Evolutionary conservation across 1,284 basidiomycete genomes (phyloP).

Genomic region (Phellinidium pouzarii): DNA sequence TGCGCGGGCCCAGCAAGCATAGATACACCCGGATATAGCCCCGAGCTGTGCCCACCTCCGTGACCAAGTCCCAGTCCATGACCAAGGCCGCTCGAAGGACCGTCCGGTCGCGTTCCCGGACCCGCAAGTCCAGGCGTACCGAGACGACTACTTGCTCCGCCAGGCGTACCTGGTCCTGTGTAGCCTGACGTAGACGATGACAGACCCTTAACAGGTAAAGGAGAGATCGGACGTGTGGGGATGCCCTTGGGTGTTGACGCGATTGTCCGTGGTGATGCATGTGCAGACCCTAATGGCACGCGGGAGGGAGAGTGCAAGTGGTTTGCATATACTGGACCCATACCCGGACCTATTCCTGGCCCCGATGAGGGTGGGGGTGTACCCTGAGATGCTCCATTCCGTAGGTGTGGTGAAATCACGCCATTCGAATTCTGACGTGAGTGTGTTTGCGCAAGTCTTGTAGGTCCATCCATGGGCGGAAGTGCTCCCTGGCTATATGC

Average conservation of each 20-base stretch:
- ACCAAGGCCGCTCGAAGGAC: slow-evolving; percentile 3
- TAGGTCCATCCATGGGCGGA: neutral
- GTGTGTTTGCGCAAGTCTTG: slow-evolving; percentile 2
- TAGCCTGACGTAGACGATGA: neutral
- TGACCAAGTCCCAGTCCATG: slow-evolving; percentile 2
- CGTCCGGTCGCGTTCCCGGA: slow-evolving; percentile 17
- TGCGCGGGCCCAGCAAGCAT: slow-evolving; percentile 15
- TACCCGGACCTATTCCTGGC: slow-evolving; percentile 10
- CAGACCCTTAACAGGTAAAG: slow-evolving; percentile 9
- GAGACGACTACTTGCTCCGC: slow-evolving; percentile 9
- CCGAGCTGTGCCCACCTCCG: slow-evolving; percentile 3
- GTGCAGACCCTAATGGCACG: slow-evolving; percentile 1
- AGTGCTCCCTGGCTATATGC: neutral
- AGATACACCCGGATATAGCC: slow-evolving; percentile 1
- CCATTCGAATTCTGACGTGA: slow-evolving; percentile 13
- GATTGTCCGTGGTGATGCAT: slow-evolving; percentile 7
- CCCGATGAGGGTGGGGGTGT: slow-evolving; percentile 6
- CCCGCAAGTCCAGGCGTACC: slow-evolving; percentile 18
- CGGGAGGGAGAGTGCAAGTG: slow-evolving; percentile 17
- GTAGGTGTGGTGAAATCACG: slow-evolving; percentile 9
- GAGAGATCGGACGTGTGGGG: slow-evolving; percentile 10
- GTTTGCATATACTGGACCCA: slow-evolving; percentile 2
- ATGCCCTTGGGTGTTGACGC: slow-evolving; percentile 10
- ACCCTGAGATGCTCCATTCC: slow-evolving; percentile 6
- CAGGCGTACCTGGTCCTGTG: slow-evolving; percentile 1